Evolutionary conservation across 176 grass and related monocot species (phyloP).

Genomic region (Avena eriantha): DNA sequence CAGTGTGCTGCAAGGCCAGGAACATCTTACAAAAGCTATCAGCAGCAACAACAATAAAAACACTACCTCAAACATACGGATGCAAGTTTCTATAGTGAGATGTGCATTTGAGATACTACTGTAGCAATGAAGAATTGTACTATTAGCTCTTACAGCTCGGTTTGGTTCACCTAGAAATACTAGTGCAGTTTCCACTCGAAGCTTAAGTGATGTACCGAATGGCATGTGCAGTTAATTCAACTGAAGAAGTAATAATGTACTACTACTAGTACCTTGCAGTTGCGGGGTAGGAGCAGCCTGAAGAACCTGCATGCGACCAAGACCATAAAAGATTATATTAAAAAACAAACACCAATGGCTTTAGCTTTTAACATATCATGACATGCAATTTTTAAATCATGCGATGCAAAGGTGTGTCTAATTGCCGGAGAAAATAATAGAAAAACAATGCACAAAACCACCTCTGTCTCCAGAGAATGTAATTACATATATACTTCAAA

Average conservation of each 20-base stretch:
- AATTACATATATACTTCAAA: background rate
- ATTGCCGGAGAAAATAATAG: background rate
- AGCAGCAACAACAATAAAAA: background rate
- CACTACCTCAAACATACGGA: background rate
- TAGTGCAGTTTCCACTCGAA: background rate
- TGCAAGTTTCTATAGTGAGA: background rate
- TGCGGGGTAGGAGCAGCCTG: constrained; percentile 75
- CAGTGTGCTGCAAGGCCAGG: background rate
- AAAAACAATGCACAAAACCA: background rate
- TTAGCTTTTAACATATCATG: too few species aligned
- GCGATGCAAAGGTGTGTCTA: background rate
- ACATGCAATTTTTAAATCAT: background rate
- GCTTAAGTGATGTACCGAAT: background rate
- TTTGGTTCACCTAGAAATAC: background rate
- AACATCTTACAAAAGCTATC: background rate
- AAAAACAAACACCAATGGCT: background rate
- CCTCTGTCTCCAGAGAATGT: background rate
- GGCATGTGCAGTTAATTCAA: background rate
- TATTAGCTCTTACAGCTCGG: background rate
- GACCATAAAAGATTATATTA: background rate
- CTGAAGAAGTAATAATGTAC: background rate
- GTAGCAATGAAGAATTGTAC: background rate
- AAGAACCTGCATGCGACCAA: constrained; percentile 58
- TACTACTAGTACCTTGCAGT: constrained; percentile 83
- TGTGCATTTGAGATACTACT: background rate